Conservation (phyloP, 192 early-diverging fungal genomes). For the Coemansia sp. region DNA sequence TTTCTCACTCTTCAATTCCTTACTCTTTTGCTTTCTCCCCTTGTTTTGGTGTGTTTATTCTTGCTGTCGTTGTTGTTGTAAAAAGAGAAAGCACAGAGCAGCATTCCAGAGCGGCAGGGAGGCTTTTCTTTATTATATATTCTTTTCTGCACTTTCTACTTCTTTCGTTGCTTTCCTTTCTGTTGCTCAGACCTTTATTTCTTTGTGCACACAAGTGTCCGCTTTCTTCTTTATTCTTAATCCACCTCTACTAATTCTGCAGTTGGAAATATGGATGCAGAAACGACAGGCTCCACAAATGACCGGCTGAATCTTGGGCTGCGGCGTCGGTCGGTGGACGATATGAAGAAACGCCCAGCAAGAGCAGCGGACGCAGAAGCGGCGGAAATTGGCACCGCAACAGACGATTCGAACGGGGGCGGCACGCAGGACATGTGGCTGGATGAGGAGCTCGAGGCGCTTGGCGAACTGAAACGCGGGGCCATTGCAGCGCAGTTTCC, state of each 20-base stretch:
- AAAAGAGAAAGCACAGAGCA: no score
- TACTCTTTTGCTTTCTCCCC: no score
- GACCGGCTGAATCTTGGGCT: not conserved
- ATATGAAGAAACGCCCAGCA: slow-evolving; percentile 12
- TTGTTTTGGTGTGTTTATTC: no score
- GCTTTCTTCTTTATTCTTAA: not conserved
- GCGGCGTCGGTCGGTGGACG: slow-evolving; percentile 18
- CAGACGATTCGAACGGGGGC: not conserved
- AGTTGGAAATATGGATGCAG: slow-evolving; percentile 1
- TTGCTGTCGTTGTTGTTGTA: no score
- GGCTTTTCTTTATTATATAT: no score
- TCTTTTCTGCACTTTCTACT: no score
- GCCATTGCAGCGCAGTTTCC: slow-evolving; percentile 57
- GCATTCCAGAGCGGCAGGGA: no score
- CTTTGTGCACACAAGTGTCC: not conserved
- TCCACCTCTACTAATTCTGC: not conserved
- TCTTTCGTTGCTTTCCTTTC: not conserved
- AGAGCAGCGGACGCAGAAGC: slow-evolving; percentile 1
- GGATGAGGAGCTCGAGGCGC: slow-evolving; percentile 46
- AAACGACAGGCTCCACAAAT: not conserved
- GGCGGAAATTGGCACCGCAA: not conserved
- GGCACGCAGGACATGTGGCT: slow-evolving; percentile 26
- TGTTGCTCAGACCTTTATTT: not conserved
- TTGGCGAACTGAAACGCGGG: slow-evolving; percentile 55
- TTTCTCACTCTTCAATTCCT: no score